Evolutionary conservation across 2,329 filamentous ascomycete species (phyloP), one percentile per base, ranked within the genome.

Genomic region (Arthrocladium fulminans): DNA sequence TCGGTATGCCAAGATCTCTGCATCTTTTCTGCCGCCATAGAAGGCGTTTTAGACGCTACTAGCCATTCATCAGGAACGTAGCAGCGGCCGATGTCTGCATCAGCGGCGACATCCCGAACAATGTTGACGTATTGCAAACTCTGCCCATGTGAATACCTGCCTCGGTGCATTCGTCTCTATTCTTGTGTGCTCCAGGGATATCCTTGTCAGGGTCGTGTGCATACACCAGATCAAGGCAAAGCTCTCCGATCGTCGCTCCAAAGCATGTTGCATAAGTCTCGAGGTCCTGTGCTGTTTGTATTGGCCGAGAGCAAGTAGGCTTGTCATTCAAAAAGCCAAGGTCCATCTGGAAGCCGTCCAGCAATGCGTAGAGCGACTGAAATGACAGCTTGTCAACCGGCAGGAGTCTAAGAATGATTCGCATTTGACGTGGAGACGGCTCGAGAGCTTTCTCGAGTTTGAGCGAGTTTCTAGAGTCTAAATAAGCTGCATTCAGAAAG

Each of bases 41-140:
- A 29, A 55, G 46, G 42, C 2, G 84, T 57, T 1, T 72, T 73
- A 45, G 73, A 73, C 45, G 79, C 75, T 32, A 72, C 67, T 1
- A 88, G 67, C 83, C 83, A 88, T 0, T 66, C 65, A 0, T 70
- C 68, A 0, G 84, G 84, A 3, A 88, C 65, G 60, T 88, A 88
- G 5, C 86, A 82, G 5, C 84, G 75, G 1, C 73, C 72, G 29
- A 84, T 77, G 12, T 67, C 65, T 0, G 84, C 81, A 57, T 88
- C 84, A 2, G 79, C 77, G 2, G 68, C 63, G n/a, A 88, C 80
- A 58, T 88, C 84, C 19, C 84, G 79, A 2, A 83, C 80, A 52
- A 88, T 86, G 59, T 88, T 88, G 57, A 86, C 77, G 57, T 83
- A 86, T 59, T 88, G 84, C n/a, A 88, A 67, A 84, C 83, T 27